These are phyloP conservation scores for Zizania latifolia DNA, from an alignment of 176 grass and related monocot species.

Conservation along the genomic window DNA sequence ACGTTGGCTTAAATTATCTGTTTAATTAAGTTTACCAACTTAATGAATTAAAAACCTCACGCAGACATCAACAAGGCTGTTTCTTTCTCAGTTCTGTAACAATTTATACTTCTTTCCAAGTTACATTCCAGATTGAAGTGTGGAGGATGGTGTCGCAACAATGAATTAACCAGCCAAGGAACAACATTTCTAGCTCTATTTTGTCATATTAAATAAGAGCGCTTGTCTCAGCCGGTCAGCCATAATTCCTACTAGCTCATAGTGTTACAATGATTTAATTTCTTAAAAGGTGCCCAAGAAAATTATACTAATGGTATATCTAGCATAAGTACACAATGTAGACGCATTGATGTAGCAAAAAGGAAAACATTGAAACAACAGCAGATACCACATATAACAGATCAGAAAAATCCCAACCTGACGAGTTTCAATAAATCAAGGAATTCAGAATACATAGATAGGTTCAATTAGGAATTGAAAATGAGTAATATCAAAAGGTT, in stretches of 20 bases:
- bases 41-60: neutral
- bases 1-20: neutral
- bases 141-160: neutral
- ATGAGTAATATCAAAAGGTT: neutral
- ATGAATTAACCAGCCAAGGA: slow-evolving; percentile 12
- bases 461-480: neutral
- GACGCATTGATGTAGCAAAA: neutral
- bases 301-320: neutral
- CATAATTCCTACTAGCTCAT: neutral
- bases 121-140: neutral
- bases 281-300: neutral
- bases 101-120: neutral
- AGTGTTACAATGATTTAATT: neutral
- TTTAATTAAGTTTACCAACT: neutral
- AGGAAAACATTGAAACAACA: neutral
- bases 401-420: neutral
- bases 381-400: neutral
- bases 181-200: slow-evolving; percentile 1
- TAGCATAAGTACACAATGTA: neutral
- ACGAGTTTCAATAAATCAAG: neutral
- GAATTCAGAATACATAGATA: neutral
- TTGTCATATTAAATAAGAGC: neutral
- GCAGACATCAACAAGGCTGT: neutral
- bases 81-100: neutral
- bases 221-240: neutral